These are phyloP conservation scores for Magnolia changhungtana DNA, from an alignment of 164 flowering plant genomes.

Conservation along the genomic window DNA sequence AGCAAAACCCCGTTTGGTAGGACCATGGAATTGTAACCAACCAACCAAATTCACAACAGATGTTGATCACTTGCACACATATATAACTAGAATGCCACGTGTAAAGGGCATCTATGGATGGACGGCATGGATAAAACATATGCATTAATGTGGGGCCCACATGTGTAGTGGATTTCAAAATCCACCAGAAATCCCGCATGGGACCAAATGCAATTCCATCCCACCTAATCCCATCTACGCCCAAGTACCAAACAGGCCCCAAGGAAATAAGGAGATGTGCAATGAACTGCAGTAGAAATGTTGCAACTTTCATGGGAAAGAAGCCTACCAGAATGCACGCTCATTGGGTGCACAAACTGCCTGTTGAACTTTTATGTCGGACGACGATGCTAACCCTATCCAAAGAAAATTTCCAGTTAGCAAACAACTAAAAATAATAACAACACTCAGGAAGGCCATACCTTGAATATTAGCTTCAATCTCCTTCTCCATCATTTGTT, in stretches of 20 bases:
- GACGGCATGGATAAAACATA: too few species aligned
- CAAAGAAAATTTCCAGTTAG: conserved; percentile 8
- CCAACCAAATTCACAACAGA: too few species aligned
- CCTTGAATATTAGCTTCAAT: conserved; percentile 52
- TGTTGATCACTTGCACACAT: too few species aligned
- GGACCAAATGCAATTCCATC: too few species aligned
- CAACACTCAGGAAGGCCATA: conserved; percentile 9
- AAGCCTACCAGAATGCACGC: conserved; percentile 13
- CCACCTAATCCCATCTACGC: too few species aligned
- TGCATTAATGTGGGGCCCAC: too few species aligned
- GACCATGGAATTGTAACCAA: too few species aligned
- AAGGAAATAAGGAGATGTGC: neutral
- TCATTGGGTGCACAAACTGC: neutral
- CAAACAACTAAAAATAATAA: neutral
- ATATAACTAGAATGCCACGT: too few species aligned
- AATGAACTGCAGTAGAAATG: neutral
- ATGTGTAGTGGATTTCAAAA: too few species aligned
- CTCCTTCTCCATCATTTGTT: conserved; percentile 55
- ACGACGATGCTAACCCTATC: conserved; percentile 4
- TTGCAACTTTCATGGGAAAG: neutral
- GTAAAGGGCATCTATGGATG: too few species aligned
- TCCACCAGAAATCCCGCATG: too few species aligned
- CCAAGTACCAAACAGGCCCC: neutral
- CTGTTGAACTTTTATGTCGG: conserved; percentile 5
- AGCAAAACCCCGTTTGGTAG: too few species aligned